Conservation (phyloP, 306 rosid genomes). For the Prunus mume region DNA sequence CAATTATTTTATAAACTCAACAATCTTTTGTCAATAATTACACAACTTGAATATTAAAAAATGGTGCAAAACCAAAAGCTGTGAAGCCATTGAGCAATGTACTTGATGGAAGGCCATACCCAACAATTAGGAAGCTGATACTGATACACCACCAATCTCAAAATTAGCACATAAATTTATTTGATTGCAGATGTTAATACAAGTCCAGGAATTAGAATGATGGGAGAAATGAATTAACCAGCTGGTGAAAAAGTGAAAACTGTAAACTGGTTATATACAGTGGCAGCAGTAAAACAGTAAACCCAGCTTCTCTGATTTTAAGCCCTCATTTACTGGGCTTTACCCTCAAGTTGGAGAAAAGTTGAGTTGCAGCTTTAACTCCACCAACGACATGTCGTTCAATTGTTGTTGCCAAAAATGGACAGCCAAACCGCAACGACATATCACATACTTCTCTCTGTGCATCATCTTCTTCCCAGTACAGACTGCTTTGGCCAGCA, state of each 20-base stretch:
- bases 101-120: background rate
- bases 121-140: background rate
- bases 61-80: background rate
- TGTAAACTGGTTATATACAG: constrained; percentile 34
- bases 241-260: constrained; percentile 19
- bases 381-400: background rate
- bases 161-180: background rate
- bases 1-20: background rate
- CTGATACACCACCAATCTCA: background rate
- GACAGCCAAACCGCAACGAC: background rate
- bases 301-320: constrained; percentile 41
- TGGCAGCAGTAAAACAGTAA: constrained; percentile 23
- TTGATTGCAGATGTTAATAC: background rate
- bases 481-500: background rate
- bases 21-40: background rate
- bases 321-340: constrained; percentile 30
- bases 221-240: too few species aligned
- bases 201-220: background rate
- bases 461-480: background rate
- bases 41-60: background rate
- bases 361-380: too few species aligned
- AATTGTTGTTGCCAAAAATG: background rate
- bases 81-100: background rate
- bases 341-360: too few species aligned
- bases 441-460: background rate